phyloP scores from a whole-genome alignment of 2,329 filamentous ascomycete species.

The Pseudogymnoascus verrucosus region DNA sequence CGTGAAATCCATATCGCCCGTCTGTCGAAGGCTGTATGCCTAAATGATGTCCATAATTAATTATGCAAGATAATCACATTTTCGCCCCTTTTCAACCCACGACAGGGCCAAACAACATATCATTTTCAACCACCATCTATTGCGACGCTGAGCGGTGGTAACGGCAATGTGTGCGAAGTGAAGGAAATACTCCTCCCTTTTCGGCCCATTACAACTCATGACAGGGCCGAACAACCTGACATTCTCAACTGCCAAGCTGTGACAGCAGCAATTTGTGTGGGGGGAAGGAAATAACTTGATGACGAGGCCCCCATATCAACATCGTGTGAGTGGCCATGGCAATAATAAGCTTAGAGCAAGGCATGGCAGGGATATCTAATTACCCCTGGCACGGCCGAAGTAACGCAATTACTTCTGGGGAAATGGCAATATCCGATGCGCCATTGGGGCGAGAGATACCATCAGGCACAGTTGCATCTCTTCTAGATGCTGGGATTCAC shows the following conservation, averaged over 20 bases:
- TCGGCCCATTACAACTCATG: not conserved
- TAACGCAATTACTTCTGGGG: not conserved
- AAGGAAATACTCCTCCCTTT: not conserved
- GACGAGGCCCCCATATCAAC: not conserved
- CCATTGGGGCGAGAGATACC: not conserved
- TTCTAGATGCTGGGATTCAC: not conserved
- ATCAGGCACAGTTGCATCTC: not conserved
- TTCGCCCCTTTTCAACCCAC: not conserved
- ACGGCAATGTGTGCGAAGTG: not conserved
- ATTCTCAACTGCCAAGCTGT: not conserved
- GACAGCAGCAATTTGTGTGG: not conserved
- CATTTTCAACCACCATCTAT: not conserved
- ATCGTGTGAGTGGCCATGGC: not conserved
- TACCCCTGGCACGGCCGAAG: not conserved
- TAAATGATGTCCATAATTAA: not conserved
- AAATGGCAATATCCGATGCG: not conserved
- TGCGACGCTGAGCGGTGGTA: not conserved
- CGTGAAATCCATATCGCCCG: not conserved
- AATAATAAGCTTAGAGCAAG: not conserved
- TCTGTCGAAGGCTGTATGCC: not conserved
- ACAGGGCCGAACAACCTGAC: not conserved
- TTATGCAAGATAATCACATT: not conserved
- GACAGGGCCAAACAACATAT: not conserved
- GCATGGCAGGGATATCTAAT: not conserved
- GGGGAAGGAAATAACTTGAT: not conserved